Evolutionary conservation across 768 basidiomycete genomes (phyloP), one percentile per base, ranked within the genome.

Genomic region (Dioszegia aurantiaca): DNA sequence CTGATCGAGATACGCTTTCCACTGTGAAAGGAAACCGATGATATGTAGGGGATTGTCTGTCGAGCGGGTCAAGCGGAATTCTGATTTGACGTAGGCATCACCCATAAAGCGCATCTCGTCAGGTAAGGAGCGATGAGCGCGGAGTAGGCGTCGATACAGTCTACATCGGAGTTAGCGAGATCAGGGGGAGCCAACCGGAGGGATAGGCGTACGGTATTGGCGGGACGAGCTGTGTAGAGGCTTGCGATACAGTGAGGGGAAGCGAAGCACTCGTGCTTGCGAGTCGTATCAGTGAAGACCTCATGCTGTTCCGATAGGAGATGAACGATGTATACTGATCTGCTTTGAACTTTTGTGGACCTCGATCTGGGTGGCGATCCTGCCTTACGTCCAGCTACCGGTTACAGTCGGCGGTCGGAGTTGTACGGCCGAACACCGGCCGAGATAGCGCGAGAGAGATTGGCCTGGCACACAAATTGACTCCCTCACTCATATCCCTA

Each of bases 21-120:
- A 99, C 69, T 97, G 89, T 2, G 87, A 87, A 9, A 98, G 81
- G 72, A 99, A 99, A 2, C 90, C 92, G 74, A 98, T 94, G 61
- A 97, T 85, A 74, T 97, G 85, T 8, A 86, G 81, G 2, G 91
- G 89, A 77, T 98, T 97, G 21, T 86, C 86, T 11, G 86, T 83
- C 23, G 83, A 79, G 65, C 80, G 84, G 63, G 95, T 93, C 44
- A 87, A 80, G 6, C 88, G 85, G 77, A 95, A 98, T 77, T 99
- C 94, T 17, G 58, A 87, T 79, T 89, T 93, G 56, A 93, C 82
- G 71, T 93, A 94, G 37, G 82, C 82, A 69, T 93, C 90, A 23
- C 91, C 92, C 51, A 94, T 79, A 39, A 83, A 84, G 26, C 89
- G 83, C 86, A 94, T 88, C 59, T 90, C 90, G 4, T 70, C 55